phyloP scores from a whole-genome alignment of 139 green algal species.

The Coelastrella sp. region DNA sequence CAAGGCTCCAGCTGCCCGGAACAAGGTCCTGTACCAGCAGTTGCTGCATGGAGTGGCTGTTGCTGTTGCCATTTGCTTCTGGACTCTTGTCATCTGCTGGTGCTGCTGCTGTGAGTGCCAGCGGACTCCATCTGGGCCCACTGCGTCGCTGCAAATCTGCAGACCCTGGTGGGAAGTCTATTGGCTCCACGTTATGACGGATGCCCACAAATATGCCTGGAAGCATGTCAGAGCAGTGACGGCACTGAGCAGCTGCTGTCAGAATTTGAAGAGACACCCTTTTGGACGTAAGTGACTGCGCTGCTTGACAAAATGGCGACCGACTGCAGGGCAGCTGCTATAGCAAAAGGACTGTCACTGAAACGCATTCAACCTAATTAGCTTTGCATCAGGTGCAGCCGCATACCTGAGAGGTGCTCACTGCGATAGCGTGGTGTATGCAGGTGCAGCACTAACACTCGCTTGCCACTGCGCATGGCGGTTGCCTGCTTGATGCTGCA shows the following conservation, averaged over 20 bases:
- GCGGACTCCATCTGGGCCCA: background rate
- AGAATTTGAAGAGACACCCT: background rate
- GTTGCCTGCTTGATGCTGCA: conserved; percentile 72
- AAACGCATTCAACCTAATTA: background rate
- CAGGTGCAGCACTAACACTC: conserved; percentile 69
- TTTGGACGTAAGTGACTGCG: background rate
- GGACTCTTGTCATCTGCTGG: background rate
- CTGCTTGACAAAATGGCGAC: background rate
- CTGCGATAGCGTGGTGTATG: conserved; percentile 31
- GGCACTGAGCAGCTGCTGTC: background rate
- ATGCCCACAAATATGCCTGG: conserved; percentile 67
- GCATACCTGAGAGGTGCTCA: conserved; percentile 64
- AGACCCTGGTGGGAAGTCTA: background rate
- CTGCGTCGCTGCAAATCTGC: conserved; percentile 1
- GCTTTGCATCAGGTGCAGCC: conserved; percentile 29
- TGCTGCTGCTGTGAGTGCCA: conserved; percentile 28
- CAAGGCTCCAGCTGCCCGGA: background rate
- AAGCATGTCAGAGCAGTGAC: background rate
- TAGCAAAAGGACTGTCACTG: background rate
- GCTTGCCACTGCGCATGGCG: conserved; percentile 58
- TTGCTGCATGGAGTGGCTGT: background rate
- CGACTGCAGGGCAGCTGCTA: background rate
- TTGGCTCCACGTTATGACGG: conserved; percentile 52
- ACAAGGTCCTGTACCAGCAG: conserved; percentile 16
- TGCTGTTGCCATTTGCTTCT: background rate